phyloP scores from a whole-genome alignment of 1,139 yeast genomes.

The Geotrichum fermentans region DNA sequence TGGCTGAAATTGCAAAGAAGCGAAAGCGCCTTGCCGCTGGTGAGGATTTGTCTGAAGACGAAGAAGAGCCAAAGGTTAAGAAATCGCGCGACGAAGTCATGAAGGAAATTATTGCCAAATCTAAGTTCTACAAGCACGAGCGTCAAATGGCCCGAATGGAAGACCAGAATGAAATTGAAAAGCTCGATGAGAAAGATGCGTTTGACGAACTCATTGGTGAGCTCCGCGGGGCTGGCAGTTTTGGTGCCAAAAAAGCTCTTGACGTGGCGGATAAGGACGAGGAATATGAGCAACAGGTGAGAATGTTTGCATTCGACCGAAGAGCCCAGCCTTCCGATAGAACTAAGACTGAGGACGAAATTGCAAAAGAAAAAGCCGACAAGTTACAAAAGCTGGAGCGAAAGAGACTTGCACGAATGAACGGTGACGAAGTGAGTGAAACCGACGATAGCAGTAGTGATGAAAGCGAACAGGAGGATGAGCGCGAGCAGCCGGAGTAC shows the following conservation, averaged over 20 bases:
- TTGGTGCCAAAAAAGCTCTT: slow-evolving; percentile 26
- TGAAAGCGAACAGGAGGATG: slow-evolving; percentile 35
- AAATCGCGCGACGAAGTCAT: slow-evolving; percentile 92
- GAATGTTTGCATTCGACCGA: slow-evolving; percentile 75
- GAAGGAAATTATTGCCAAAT: slow-evolving; percentile 94
- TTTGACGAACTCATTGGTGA: slow-evolving; percentile 75
- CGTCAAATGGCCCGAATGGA: slow-evolving; percentile 75
- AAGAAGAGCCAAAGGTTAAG: slow-evolving; percentile 49
- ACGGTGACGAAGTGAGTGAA: slow-evolving; percentile 45
- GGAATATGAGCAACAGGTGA: slow-evolving; percentile 70
- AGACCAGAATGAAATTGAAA: slow-evolving; percentile 64
- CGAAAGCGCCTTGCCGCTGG: slow-evolving; percentile 27
- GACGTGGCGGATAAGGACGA: slow-evolving; percentile 42
- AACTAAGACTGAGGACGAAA: slow-evolving; percentile 87
- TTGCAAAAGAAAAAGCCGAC: slow-evolving; percentile 62
- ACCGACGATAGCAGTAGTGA: slow-evolving; percentile 30
- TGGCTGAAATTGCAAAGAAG: slow-evolving; percentile 18
- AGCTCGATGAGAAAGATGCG: slow-evolving; percentile 72
- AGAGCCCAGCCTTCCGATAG: slow-evolving; percentile 95
- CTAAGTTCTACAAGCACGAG: slow-evolving; percentile 82
- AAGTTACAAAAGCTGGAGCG: slow-evolving; percentile 65
- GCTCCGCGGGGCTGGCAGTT: slow-evolving; percentile 37
- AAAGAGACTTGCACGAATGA: slow-evolving; percentile 80
- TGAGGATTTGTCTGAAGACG: slow-evolving; percentile 37
- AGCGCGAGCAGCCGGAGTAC: slow-evolving; percentile 27